These are phyloP conservation scores for Capsicum rhomboideum DNA, from an alignment of 257 asterid genomes.

Conservation along the genomic window DNA sequence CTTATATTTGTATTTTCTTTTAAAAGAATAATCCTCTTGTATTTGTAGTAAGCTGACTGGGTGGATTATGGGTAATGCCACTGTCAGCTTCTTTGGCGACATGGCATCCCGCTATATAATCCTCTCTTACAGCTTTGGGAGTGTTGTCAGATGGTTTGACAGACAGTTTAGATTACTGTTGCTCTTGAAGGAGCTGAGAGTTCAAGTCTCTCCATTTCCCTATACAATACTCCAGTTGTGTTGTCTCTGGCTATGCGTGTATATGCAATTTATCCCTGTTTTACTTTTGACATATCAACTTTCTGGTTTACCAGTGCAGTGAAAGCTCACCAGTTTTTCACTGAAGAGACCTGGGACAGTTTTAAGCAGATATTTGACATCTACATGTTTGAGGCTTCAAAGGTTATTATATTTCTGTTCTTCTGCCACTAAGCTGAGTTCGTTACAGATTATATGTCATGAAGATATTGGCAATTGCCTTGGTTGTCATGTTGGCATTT, in stretches of 20 bases:
- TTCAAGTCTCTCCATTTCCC: conserved; percentile 99
- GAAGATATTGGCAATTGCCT: background rate
- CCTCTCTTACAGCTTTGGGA: conserved; percentile 75
- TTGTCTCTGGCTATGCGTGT: background rate
- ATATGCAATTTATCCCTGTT: background rate
- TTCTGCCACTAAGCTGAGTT: background rate
- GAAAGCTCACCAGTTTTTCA: conserved; percentile 85
- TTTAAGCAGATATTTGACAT: conserved; percentile 90
- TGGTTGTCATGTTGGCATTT: background rate
- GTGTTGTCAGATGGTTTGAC: conserved; percentile 99
- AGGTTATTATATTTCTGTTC: conserved; percentile 44
- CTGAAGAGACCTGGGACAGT: conserved; percentile 91
- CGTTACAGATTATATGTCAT: background rate
- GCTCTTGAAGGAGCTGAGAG: conserved; percentile 99
- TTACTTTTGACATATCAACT: conserved; percentile 36
- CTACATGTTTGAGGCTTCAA: conserved; percentile 88
- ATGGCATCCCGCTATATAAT: conserved; percentile 87
- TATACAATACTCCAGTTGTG: conserved; percentile 20
- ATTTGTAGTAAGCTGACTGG: conserved; percentile 15
- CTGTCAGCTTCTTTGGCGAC: conserved; percentile 97
- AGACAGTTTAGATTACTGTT: conserved; percentile 92
- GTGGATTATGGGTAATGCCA: conserved; percentile 98
- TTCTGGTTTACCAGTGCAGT: conserved; percentile 84
- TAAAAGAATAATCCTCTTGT: background rate
- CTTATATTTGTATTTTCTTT: background rate